Evolutionary conservation across 2,329 filamentous ascomycete species (phyloP).

Genomic region (Fusarium protoensiforme): DNA sequence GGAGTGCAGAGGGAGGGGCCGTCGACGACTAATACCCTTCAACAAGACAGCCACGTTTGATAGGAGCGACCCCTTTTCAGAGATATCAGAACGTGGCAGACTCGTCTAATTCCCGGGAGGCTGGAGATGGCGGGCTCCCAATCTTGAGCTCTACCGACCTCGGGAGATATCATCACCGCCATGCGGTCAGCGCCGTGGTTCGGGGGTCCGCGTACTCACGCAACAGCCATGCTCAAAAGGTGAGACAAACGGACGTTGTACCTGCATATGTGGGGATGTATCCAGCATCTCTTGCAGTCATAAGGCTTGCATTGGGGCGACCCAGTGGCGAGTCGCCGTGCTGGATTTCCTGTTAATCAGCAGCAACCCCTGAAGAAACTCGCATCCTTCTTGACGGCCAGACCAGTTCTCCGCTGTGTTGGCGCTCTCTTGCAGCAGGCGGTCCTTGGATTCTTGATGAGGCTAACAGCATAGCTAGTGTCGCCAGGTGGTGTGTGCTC

Average conservation of each 20-base stretch:
- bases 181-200: background rate
- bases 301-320: constrained; percentile 26
- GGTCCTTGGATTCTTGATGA: constrained; percentile 23
- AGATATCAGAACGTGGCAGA: background rate
- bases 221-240: constrained; percentile 11
- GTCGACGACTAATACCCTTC: constrained; percentile 7
- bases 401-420: constrained; percentile 8
- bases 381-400: constrained; percentile 7
- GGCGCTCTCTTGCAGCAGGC: constrained; percentile 4
- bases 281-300: constrained; percentile 19
- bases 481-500: constrained; percentile 37
- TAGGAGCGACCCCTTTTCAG: constrained; percentile 12
- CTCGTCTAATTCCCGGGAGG: background rate
- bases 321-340: constrained; percentile 9
- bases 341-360: constrained; percentile 19
- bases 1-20: constrained; percentile 23
- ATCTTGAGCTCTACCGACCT: background rate
- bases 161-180: background rate
- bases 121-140: background rate
- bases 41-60: constrained; percentile 9
- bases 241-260: constrained; percentile 18
- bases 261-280: constrained; percentile 35
- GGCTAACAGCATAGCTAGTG: constrained; percentile 31
- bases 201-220: background rate
- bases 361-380: constrained; percentile 10